A percentile compares a stretch with the other conserved stretches of the same genome.
These are phyloP conservation scores for Solanum hybrid DNA, from an alignment of 305 asterid genomes.

Conservation along the genomic window DNA sequence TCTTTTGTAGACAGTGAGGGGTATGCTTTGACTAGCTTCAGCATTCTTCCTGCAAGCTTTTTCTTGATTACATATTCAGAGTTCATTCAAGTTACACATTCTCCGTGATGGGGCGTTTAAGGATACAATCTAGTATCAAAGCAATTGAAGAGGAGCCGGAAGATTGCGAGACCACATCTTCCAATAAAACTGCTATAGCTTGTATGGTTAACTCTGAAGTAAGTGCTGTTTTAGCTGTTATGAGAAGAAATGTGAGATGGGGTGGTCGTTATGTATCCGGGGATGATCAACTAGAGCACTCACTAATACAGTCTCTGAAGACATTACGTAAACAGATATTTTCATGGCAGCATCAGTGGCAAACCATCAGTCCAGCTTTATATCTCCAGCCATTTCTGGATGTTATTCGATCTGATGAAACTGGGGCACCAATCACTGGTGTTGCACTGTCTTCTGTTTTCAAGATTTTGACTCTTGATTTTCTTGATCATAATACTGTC, in stretches of 20 bases:
- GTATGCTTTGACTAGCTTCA: conserved; percentile 20
- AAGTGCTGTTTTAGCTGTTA: conserved; percentile 84
- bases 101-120: conserved; percentile 64
- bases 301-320: conserved; percentile 84
- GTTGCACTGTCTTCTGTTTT: conserved; percentile 84
- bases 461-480: conserved; percentile 83
- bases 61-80: neutral
- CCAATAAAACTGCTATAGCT: conserved; percentile 57
- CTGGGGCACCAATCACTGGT: conserved; percentile 87
- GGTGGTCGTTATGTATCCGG: conserved; percentile 92
- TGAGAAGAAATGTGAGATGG: conserved; percentile 96
- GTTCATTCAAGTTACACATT: neutral
- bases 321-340: conserved; percentile 69
- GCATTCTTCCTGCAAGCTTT: conserved; percentile 8
- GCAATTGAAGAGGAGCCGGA: conserved; percentile 94
- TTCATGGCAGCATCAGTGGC: conserved; percentile 83
- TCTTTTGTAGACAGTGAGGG: conserved; percentile 15
- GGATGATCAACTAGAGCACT: conserved; percentile 90
- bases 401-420: conserved; percentile 90
- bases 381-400: conserved; percentile 97
- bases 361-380: conserved; percentile 57
- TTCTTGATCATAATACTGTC: conserved; percentile 57
- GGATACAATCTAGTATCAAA: conserved; percentile 69
- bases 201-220: conserved; percentile 85
- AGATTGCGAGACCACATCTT: conserved; percentile 58